A percentile compares a stretch with the other conserved stretches of the same genome.
Conservation (phyloP, 208 protist species). For the Hexamita inflata region DNA sequence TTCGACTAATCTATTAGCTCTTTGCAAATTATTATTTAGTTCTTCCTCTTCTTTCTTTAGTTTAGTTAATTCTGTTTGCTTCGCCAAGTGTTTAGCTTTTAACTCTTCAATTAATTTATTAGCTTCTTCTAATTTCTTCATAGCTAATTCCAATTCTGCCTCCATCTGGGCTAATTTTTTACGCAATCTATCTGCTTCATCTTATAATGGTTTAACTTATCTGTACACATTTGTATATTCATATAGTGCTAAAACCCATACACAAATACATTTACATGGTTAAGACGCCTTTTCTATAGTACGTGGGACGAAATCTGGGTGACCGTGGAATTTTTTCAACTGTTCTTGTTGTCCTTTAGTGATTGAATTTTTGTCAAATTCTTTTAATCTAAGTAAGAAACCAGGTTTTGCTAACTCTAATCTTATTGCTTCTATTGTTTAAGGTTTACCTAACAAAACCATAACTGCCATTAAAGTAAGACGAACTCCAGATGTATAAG, state of each 20-base stretch:
- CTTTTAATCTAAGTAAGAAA: too few species aligned
- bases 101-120: constrained; percentile 71
- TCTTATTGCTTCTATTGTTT: too few species aligned
- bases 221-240: constrained; percentile 35
- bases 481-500: too few species aligned
- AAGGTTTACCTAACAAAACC: too few species aligned
- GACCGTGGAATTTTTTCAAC: constrained; percentile 56
- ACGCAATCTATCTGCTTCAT: neutral
- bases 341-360: too few species aligned
- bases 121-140: constrained; percentile 59
- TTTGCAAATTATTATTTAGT: constrained; percentile 81
- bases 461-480: too few species aligned
- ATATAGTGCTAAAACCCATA: constrained; percentile 85
- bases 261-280: constrained; percentile 73
- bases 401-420: too few species aligned
- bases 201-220: constrained; percentile 4
- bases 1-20: constrained; percentile 80
- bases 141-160: constrained; percentile 70
- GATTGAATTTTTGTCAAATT: too few species aligned
- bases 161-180: constrained; percentile 53
- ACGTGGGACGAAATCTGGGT: constrained; percentile 69
- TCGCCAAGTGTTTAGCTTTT: constrained; percentile 61
- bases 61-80: constrained; percentile 29
- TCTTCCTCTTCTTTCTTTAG: constrained; percentile 67
- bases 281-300: constrained; percentile 58